Evolutionary conservation across 805 yeast genomes (phyloP).

Genomic region (Maudiozyma turicensis): DNA sequence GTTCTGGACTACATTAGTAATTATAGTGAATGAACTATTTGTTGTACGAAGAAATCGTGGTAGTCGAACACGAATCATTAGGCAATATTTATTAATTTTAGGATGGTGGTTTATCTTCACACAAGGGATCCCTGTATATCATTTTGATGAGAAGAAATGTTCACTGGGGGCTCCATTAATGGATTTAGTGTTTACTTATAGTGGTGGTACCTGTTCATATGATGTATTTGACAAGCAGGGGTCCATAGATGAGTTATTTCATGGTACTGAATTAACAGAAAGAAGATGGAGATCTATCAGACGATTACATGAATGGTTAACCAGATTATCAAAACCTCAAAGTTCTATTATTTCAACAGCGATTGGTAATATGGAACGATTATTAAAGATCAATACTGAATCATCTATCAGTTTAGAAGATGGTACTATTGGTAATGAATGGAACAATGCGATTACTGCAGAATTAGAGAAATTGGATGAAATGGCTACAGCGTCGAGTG

Average conservation of each 20-base stretch:
- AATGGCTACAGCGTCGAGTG: background rate
- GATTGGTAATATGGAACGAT: too few relatives aligned
- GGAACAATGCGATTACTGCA: background rate
- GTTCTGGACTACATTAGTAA: slow-evolving; percentile 65
- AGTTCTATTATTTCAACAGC: background rate
- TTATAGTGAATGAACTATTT: background rate
- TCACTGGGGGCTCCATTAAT: slow-evolving; percentile 47
- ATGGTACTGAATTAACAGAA: slow-evolving; percentile 6
- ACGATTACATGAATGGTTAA: slow-evolving; percentile 6
- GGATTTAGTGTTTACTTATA: slow-evolving; percentile 69
- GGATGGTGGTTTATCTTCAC: slow-evolving; percentile 80
- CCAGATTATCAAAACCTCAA: background rate
- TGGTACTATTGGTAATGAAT: background rate
- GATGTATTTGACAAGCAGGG: slow-evolving; percentile 15
- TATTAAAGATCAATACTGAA: too few relatives aligned
- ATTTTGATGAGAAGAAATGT: background rate
- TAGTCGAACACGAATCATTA: background rate
- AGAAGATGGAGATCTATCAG: slow-evolving; percentile 12
- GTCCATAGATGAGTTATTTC: slow-evolving; percentile 2
- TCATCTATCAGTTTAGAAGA: too few relatives aligned
- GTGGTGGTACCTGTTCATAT: slow-evolving; percentile 70
- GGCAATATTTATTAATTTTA: slow-evolving; percentile 35
- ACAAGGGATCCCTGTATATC: slow-evolving; percentile 42
- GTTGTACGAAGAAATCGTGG: background rate
- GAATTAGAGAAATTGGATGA: background rate